Percentiles rank a stretch among this genome's conserved stretches.
phyloP scores from a whole-genome alignment of 345 rosid genomes.

The Bruguiera parviflora region DNA sequence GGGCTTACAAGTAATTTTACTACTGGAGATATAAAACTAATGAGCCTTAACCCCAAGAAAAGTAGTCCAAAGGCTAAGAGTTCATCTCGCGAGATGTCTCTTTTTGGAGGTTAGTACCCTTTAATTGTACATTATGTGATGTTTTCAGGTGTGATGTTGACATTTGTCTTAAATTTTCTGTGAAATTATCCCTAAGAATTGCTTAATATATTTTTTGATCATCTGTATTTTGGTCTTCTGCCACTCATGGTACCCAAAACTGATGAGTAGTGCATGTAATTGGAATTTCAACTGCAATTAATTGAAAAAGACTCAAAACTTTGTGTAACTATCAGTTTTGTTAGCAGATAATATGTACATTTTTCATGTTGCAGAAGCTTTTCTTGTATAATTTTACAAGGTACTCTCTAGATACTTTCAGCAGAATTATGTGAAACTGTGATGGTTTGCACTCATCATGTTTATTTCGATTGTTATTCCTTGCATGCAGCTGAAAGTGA shows the following conservation, averaged over 20 bases:
- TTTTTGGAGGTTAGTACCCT: slow-evolving; percentile 74
- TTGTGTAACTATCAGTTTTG: too few species aligned
- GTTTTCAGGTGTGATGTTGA: background rate
- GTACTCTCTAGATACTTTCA: background rate
- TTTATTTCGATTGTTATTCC: slow-evolving; percentile 12
- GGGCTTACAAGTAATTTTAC: slow-evolving; percentile 45
- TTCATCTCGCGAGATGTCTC: slow-evolving; percentile 73
- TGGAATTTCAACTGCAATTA: too few species aligned
- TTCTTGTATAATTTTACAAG: background rate
- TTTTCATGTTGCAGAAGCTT: background rate
- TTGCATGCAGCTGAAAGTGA: slow-evolving; percentile 67
- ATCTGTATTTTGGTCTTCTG: too few species aligned
- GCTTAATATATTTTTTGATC: too few species aligned
- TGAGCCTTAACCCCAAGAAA: slow-evolving; percentile 58
- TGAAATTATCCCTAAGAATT: background rate
- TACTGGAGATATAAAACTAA: slow-evolving; percentile 61
- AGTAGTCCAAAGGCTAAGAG: slow-evolving; percentile 85
- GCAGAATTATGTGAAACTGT: background rate
- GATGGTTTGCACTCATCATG: slow-evolving; percentile 8
- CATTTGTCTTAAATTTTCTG: background rate
- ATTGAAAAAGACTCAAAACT: too few species aligned
- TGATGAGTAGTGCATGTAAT: too few species aligned
- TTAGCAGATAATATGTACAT: too few species aligned
- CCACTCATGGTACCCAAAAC: too few species aligned
- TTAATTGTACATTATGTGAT: background rate